These are phyloP conservation scores for Paecilomyces sp. DNA, from an alignment of 2,329 filamentous ascomycete genomes.

Conservation along the genomic window DNA sequence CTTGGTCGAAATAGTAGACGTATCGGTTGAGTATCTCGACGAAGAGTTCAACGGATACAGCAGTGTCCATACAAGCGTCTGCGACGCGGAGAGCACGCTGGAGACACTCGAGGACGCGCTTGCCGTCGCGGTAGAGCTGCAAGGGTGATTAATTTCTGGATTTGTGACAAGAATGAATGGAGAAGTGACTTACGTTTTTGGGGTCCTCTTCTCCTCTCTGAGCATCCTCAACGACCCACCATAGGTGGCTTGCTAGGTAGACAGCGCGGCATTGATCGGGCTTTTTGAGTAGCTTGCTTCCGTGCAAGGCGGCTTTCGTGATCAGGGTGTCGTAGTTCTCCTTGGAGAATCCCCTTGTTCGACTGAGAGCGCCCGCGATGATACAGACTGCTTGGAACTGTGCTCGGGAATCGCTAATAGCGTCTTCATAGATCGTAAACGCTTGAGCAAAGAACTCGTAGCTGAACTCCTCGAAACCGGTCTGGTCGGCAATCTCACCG, in stretches of 20 bases:
- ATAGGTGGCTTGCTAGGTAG: constrained; percentile 91
- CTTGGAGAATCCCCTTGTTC: constrained; percentile 82
- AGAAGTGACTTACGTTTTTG: constrained; percentile 55
- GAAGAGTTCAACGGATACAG: constrained; percentile 93
- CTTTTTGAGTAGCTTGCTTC: constrained; percentile 94
- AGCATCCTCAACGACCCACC: constrained; percentile 88
- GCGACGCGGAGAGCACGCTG: constrained; percentile 92
- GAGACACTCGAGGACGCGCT: constrained; percentile 90
- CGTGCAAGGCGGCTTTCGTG: constrained; percentile 93
- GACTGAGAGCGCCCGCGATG: constrained; percentile 81
- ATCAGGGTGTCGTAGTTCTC: constrained; percentile 99
- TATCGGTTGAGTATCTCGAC: constrained; percentile 98
- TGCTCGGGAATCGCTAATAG: constrained; percentile 87
- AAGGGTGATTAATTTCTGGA: constrained; percentile 10
- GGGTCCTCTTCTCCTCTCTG: constrained; percentile 73
- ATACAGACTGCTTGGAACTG: constrained; percentile 98
- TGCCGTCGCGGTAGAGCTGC: constrained; percentile 92
- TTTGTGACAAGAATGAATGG: neutral
- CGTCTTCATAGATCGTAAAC: constrained; percentile 96
- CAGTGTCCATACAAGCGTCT: constrained; percentile 98
- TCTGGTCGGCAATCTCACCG: constrained; percentile 87
- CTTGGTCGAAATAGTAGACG: constrained; percentile 98
- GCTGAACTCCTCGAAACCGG: constrained; percentile 86
- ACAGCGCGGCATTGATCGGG: constrained; percentile 96
- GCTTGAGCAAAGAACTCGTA: constrained; percentile 99